phyloP scores from a whole-genome alignment of 208 protist genomes.

The Leishmania arabica region DNA sequence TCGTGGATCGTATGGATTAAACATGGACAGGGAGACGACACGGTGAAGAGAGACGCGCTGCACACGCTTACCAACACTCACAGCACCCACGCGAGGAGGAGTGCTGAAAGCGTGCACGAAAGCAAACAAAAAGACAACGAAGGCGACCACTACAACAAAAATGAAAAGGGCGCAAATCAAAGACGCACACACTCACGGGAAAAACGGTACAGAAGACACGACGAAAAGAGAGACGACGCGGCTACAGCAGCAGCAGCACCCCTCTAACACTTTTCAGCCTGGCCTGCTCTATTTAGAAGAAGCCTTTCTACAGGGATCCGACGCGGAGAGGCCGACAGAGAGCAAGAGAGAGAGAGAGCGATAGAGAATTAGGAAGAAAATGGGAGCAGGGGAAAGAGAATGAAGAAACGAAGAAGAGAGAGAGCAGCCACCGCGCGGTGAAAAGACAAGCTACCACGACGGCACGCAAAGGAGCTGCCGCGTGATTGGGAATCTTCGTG shows the following conservation, averaged over 20 bases:
- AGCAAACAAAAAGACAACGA: too few species aligned
- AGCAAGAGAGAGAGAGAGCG: background rate
- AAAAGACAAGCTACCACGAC: background rate
- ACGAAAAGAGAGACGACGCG: background rate
- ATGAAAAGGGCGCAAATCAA: background rate
- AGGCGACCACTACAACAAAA: background rate
- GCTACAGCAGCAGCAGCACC: background rate
- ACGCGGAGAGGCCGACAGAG: background rate
- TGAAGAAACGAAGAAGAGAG: background rate
- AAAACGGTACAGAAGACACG: background rate
- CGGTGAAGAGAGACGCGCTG: conserved; percentile 3
- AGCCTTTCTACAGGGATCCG: background rate
- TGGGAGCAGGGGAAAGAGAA: background rate
- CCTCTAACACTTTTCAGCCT: too few species aligned
- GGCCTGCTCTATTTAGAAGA: background rate
- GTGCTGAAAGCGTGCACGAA: background rate
- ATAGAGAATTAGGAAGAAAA: conserved; percentile 8
- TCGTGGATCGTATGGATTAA: conserved; percentile 16
- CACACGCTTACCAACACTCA: background rate
- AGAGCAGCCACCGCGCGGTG: background rate
- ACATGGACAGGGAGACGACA: conserved; percentile 6
- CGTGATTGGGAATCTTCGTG: background rate
- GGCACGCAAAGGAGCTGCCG: background rate
- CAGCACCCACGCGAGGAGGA: background rate
- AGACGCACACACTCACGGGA: background rate